Base-by-base conservation (phyloP, 2,329 filamentous ascomycete genomes). In the Colletotrichum higginsianum region DNA sequence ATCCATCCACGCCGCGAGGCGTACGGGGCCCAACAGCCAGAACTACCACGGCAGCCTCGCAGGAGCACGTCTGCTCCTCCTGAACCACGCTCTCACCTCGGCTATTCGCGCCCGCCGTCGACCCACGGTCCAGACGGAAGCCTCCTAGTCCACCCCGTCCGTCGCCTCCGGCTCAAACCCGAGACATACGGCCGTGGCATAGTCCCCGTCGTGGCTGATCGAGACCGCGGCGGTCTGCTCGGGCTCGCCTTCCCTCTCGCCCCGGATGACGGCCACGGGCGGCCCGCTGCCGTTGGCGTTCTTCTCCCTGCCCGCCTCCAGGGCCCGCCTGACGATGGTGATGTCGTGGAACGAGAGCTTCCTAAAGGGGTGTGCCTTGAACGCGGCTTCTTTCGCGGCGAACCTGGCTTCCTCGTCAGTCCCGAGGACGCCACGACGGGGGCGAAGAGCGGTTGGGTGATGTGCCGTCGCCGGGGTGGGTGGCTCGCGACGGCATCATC, bases 131-230 rank as follows among this genome's bases (percentile, higher is more conserved):
- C 40, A 15, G 13, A 16, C n/a, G 9, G 35, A 38, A 42, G n/a
- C n/a, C 4, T 42, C 3, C 55, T 57, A 42, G n/a, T 35, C 55
- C 55, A 18, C 40, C 7, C 18, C 12, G 12, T 44, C 47, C 50
- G 21, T 15, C 21, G 23, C 13, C 53, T n/a, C 15, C 38, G 72
- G 70, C 12, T 81, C 78, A 38, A 77, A 76, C n/a, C 88, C 90
- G 44, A 94, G 74, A 74, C 91, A 93, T 1, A 92, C 86, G 8
- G 92, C 93, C 23, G 88, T 91, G 12, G 94, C 94, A 82, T 95
- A 97, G 9, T 94, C 92, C 2, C 89, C 91, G 80, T 98, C 95
- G 79, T 98, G 95, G 77, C 93, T 96, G 76, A 98, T 97, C 71
- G 92, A 96, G 55, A 98, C 79, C 77, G 89, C 86, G 16, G 91